A percentile compares a stretch with the other conserved stretches of the same genome.
Conservation (phyloP, 2,329 filamentous ascomycete species). For the Fusarium sp. region DNA sequence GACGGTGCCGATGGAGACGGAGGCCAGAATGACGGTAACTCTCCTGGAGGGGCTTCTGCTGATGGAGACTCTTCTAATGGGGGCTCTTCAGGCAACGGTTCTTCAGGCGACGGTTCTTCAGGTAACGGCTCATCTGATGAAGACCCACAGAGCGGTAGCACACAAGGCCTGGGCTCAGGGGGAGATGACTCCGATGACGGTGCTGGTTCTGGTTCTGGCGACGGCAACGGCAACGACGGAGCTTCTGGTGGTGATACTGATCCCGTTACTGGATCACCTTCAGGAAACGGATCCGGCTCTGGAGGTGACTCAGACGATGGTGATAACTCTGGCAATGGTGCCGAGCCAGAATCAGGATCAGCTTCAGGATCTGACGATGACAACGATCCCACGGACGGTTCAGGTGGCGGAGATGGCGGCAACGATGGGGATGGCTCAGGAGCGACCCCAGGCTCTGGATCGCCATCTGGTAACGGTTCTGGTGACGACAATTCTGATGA, state of each 20-base stretch:
- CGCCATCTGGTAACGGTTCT: not conserved
- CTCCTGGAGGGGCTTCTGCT: not conserved
- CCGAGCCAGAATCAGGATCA: not conserved
- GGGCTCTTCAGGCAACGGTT: not conserved
- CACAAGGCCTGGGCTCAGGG: conserved; percentile 8
- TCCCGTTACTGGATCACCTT: not conserved
- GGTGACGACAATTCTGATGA: not conserved
- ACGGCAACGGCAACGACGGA: not conserved
- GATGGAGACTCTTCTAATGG: not conserved
- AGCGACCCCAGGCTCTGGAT: not conserved
- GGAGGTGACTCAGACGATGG: not conserved
- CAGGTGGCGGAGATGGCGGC: not conserved
- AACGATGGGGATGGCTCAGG: not conserved
- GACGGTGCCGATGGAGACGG: not conserved
- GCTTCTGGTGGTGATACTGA: not conserved
- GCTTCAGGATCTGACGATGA: not conserved
- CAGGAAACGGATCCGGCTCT: not conserved
- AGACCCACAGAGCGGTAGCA: not conserved
- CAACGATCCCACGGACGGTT: not conserved
- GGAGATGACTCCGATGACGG: not conserved
- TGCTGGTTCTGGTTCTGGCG: not conserved
- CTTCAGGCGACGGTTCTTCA: not conserved
- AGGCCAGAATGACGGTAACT: no score
- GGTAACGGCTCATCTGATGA: not conserved
- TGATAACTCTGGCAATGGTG: not conserved